phyloP scores from a whole-genome alignment of 257 asterid genomes.

The Mentha longifolia region DNA sequence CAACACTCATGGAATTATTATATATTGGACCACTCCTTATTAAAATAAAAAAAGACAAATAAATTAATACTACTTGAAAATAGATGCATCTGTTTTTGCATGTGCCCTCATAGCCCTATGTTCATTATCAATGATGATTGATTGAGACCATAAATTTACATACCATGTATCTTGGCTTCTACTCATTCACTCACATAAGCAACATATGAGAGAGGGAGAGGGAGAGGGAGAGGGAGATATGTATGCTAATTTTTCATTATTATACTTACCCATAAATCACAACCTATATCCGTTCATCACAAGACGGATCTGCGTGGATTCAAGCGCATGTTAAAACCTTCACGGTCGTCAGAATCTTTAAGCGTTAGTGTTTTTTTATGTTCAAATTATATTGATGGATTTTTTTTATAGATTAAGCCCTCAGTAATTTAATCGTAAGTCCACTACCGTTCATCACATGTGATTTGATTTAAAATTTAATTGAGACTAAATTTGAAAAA shows the following conservation, averaged over 20 bases:
- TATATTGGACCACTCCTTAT: conserved; percentile 27
- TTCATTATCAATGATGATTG: conserved; percentile 33
- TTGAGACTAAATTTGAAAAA: too few relatives aligned
- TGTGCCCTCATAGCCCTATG: conserved; percentile 24
- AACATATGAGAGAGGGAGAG: background rate
- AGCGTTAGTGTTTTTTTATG: too few relatives aligned
- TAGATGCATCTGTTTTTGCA: conserved; percentile 6
- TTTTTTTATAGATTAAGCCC: too few relatives aligned
- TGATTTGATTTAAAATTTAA: too few relatives aligned
- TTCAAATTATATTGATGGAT: too few relatives aligned
- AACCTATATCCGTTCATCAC: too few relatives aligned
- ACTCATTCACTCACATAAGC: conserved; percentile 38
- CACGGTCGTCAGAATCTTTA: too few relatives aligned
- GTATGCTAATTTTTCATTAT: background rate
- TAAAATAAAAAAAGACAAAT: conserved; percentile 6
- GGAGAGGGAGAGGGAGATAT: background rate
- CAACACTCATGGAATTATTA: conserved; percentile 38
- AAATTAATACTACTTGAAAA: background rate
- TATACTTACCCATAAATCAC: too few relatives aligned
- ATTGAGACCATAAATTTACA: conserved; percentile 30
- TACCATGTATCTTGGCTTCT: conserved; percentile 40
- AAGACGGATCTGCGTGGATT: too few relatives aligned
- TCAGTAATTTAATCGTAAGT: too few relatives aligned
- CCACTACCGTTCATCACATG: too few relatives aligned
- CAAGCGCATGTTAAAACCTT: too few relatives aligned